These are phyloP conservation scores for Curvularia sp. DNA, from an alignment of 2,329 filamentous ascomycete genomes.

Conservation along the genomic window DNA sequence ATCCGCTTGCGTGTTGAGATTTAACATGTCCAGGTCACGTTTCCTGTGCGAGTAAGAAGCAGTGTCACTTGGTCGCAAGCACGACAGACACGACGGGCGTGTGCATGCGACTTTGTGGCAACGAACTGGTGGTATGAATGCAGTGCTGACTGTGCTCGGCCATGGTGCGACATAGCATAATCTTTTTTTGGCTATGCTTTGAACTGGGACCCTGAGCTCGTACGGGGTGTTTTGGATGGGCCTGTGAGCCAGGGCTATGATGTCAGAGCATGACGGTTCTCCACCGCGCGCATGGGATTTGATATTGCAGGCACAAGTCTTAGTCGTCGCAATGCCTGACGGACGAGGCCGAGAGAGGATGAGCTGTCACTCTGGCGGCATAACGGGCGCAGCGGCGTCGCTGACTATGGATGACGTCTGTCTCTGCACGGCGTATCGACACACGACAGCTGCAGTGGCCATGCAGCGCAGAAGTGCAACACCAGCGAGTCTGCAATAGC, in stretches of 20 bases:
- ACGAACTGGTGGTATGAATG: slow-evolving; percentile 8
- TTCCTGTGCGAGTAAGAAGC: slow-evolving; percentile 4
- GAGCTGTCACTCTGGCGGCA: slow-evolving; percentile 34
- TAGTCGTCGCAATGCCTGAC: not conserved
- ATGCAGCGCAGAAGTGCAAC: not conserved
- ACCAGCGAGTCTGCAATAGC: not conserved
- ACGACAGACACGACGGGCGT: not conserved
- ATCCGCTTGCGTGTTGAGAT: not conserved
- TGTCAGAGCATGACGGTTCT: slow-evolving; percentile 26
- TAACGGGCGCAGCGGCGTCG: slow-evolving; percentile 30
- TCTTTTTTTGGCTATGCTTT: slow-evolving; percentile 20
- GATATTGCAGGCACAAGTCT: not conserved
- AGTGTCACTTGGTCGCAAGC: not conserved
- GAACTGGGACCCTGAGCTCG: slow-evolving; percentile 22
- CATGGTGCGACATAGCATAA: slow-evolving; percentile 25
- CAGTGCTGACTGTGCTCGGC: not conserved
- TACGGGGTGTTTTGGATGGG: slow-evolving; percentile 16
- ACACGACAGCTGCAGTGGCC: not conserved
- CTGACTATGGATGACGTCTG: slow-evolving; percentile 24
- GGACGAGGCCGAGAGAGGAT: slow-evolving; percentile 21
- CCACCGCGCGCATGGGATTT: not conserved
- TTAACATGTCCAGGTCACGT: not conserved
- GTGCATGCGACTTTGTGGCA: slow-evolving; percentile 3
- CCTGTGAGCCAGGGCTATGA: slow-evolving; percentile 31
- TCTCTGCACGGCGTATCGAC: slow-evolving; percentile 6